A percentile compares a stretch with the other conserved stretches of the same genome.
Evolutionary conservation across 1,284 basidiomycete species (phyloP).

Genomic region (Austroboletus niveus): DNA sequence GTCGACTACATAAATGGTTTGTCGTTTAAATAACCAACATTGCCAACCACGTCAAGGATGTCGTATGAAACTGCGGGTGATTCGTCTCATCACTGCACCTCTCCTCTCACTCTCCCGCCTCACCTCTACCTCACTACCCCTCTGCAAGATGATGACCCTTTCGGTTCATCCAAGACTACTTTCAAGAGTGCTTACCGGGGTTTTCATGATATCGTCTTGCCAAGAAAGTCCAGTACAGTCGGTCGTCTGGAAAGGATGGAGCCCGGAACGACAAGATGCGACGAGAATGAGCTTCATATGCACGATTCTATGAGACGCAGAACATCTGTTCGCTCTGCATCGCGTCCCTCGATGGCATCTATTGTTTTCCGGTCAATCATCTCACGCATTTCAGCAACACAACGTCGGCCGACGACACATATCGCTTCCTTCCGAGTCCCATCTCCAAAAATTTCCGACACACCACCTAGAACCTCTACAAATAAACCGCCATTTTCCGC

Average conservation of each 20-base stretch:
- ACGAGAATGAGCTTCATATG: background rate
- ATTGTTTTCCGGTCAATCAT: slow-evolving; percentile 1
- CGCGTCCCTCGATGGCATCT: slow-evolving; percentile 1
- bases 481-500: slow-evolving; percentile 16
- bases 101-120: slow-evolving; percentile 14
- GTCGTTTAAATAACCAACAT: slow-evolving; percentile 1
- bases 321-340: background rate
- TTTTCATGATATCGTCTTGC: slow-evolving; percentile 13
- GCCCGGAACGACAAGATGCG: slow-evolving; percentile 1
- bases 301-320: background rate
- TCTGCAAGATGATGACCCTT: background rate
- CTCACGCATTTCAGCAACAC: slow-evolving; percentile 1
- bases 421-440: slow-evolving; percentile 9
- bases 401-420: slow-evolving; percentile 1
- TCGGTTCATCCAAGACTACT: background rate
- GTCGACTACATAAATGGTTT: slow-evolving; percentile 2
- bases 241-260: slow-evolving; percentile 1
- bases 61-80: slow-evolving; percentile 1
- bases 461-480: slow-evolving; percentile 11
- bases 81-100: slow-evolving; percentile 7
- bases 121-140: slow-evolving; percentile 11
- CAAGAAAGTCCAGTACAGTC: background rate
- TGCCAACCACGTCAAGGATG: slow-evolving; percentile 10
- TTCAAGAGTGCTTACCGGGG: slow-evolving; percentile 3
- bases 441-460: slow-evolving; percentile 5